Evolutionary conservation across 192 early-diverging fungal genomes (phyloP).

Genomic region (Coemansia sp.): DNA sequence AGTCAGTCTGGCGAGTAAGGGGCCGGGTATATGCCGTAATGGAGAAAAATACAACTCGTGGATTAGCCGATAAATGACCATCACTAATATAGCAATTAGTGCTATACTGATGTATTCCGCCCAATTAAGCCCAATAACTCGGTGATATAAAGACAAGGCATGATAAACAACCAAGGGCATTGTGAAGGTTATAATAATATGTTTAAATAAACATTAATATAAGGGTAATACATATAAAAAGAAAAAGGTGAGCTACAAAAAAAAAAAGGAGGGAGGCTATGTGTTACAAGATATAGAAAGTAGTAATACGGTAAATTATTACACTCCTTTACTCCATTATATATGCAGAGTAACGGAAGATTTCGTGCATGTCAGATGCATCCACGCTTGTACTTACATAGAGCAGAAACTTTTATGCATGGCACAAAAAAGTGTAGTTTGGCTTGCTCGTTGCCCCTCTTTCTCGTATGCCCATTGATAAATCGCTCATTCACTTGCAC

Average conservation of each 20-base stretch:
- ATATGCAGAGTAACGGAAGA: background rate
- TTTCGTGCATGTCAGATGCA: background rate
- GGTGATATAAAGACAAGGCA: background rate
- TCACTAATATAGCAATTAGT: background rate
- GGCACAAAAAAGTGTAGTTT: background rate
- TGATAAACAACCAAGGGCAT: background rate
- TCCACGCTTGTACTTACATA: background rate
- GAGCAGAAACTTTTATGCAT: background rate
- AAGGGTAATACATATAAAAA: background rate
- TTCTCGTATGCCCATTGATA: background rate
- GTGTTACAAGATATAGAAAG: background rate
- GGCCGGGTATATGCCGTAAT: slow-evolving; percentile 21
- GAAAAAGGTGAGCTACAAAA: background rate
- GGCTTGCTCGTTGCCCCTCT: background rate
- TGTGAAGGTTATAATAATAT: background rate
- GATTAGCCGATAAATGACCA: background rate
- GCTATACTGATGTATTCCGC: background rate
- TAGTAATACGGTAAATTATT: background rate
- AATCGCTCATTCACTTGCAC: slow-evolving; percentile 5
- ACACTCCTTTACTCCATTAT: background rate
- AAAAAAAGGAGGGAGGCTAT: background rate
- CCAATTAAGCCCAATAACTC: background rate
- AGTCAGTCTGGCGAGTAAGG: slow-evolving; percentile 2
- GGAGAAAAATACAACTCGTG: slow-evolving; percentile 9
- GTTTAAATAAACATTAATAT: background rate